phyloP scores from a whole-genome alignment of 306 rosid genomes.

The Pyrus communis region DNA sequence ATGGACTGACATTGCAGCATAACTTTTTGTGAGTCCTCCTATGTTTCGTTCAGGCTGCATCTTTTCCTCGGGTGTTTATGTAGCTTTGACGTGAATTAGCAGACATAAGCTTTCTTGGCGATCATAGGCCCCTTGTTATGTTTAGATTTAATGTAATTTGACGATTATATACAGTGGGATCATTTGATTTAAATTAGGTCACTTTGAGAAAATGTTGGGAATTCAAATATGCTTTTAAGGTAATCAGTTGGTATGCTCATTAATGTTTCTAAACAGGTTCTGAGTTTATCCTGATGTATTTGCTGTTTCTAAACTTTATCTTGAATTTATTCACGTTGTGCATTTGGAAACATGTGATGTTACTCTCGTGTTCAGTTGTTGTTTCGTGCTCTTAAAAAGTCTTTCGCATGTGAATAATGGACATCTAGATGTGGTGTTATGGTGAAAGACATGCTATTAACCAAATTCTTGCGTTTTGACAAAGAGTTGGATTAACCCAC shows the following conservation, averaged over 20 bases:
- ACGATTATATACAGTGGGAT: neutral
- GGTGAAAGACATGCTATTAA: neutral
- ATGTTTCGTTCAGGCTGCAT: neutral
- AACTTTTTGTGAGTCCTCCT: neutral
- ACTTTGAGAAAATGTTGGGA: neutral
- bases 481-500: neutral
- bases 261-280: neutral
- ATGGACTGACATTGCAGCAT: constrained; percentile 55
- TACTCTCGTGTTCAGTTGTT: too few species aligned
- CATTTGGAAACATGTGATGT: neutral
- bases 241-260: neutral
- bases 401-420: too few species aligned
- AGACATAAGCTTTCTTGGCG: neutral
- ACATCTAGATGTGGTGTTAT: neutral
- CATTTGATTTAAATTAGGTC: neutral
- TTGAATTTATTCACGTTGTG: neutral
- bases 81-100: neutral
- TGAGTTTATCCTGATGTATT: neutral
- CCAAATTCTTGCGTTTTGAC: neutral
- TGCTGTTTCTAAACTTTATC: neutral
- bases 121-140: neutral
- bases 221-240: constrained; percentile 1
- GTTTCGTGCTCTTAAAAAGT: too few species aligned
- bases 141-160: constrained; percentile 1
- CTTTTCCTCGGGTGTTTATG: neutral